A percentile compares a stretch with the other conserved stretches of the same genome.
Evolutionary conservation across 257 asterid species (phyloP).

Genomic region (Solanum raphanifolium): DNA sequence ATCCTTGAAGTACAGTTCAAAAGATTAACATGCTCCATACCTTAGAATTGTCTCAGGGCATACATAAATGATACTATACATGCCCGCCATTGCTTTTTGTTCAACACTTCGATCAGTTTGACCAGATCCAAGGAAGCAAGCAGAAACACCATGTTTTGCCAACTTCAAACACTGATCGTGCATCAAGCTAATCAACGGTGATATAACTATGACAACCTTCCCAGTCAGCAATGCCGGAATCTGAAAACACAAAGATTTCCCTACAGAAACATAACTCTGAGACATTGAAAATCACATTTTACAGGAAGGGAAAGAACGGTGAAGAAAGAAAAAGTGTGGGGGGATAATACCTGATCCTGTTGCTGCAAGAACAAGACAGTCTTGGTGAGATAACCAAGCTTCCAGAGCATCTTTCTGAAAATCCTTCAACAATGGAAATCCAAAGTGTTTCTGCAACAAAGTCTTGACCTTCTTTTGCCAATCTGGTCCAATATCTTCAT

Average conservation of each 20-base stretch:
- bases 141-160: slow-evolving; percentile 55
- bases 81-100: slow-evolving; percentile 59
- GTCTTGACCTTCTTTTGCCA: slow-evolving; percentile 14
- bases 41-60: slow-evolving; percentile 79
- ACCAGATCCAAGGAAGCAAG: slow-evolving; percentile 92
- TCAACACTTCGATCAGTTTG: slow-evolving; percentile 65
- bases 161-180: slow-evolving; percentile 80
- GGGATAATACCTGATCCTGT: slow-evolving; percentile 69
- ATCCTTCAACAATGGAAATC: slow-evolving; percentile 43
- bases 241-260: slow-evolving; percentile 74
- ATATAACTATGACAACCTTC: slow-evolving; percentile 67
- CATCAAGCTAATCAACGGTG: slow-evolving; percentile 87
- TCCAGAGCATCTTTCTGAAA: slow-evolving; percentile 69
- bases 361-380: slow-evolving; percentile 70
- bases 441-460: slow-evolving; percentile 40
- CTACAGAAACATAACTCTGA: slow-evolving; percentile 26
- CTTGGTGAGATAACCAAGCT: slow-evolving; percentile 56
- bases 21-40: slow-evolving; percentile 12
- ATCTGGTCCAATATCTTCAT: slow-evolving; percentile 24
- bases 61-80: slow-evolving; percentile 51
- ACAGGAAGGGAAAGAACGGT: neutral
- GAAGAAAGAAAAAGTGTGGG: neutral
- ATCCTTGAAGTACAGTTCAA: neutral
- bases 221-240: slow-evolving; percentile 65
- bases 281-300: slow-evolving; percentile 1